A percentile compares a stretch with the other conserved stretches of the same genome.
Conservation (phyloP, 768 basidiomycete species). For the Termitomyces sp. region DNA sequence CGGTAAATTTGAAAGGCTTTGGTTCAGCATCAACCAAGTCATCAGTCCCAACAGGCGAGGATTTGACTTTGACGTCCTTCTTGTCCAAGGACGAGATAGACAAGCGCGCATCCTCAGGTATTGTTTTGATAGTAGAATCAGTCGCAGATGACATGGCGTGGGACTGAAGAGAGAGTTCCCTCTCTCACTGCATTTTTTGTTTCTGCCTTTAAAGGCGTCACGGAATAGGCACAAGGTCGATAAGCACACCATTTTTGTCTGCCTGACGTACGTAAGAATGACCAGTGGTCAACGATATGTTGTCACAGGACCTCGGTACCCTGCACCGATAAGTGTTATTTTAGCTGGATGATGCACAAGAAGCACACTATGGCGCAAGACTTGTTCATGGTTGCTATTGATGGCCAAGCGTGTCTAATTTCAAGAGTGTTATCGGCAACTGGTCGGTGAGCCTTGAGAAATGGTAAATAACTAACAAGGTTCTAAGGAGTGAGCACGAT, state of each 20-base stretch:
- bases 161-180: background rate
- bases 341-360: conserved; percentile 13
- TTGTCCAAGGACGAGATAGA: conserved; percentile 9
- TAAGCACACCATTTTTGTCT: conserved; percentile 21
- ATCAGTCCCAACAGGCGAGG: conserved; percentile 20
- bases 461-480: background rate
- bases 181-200: background rate
- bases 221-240: too few relatives aligned
- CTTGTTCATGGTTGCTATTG: background rate
- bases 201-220: conserved; percentile 2
- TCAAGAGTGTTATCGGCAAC: background rate
- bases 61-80: conserved; percentile 9
- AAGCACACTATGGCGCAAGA: conserved; percentile 23
- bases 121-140: background rate
- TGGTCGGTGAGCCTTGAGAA: background rate
- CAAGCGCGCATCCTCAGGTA: conserved; percentile 4
- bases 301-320: background rate
- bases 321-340: conserved; percentile 2
- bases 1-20: conserved; percentile 32
- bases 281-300: background rate
- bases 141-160: conserved; percentile 3
- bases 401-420: background rate
- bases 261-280: background rate
- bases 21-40: conserved; percentile 37
- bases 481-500: background rate